Percentiles rank a stretch among this genome's conserved stretches.
Conservation (phyloP, 139 green algal species). For the Chlorella ohadii region DNA sequence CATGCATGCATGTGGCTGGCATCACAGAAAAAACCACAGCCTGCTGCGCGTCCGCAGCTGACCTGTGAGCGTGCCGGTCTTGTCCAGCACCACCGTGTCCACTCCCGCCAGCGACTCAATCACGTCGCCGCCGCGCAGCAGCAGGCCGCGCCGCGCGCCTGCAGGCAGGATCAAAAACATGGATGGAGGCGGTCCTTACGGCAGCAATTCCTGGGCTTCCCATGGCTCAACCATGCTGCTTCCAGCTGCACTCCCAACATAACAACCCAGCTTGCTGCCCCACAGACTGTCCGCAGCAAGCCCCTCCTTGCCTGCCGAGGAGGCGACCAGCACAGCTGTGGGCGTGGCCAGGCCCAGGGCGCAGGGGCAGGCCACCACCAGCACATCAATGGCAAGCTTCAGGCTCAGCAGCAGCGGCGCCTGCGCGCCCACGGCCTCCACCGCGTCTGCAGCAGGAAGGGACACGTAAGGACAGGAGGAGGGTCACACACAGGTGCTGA, state of each 20-base stretch:
- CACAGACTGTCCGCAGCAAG: no score
- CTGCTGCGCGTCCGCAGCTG: constrained; percentile 32
- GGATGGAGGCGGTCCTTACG: neutral
- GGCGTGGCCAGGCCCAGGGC: constrained; percentile 96
- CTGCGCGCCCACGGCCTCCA: constrained; percentile 36
- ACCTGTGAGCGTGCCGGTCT: constrained; percentile 95
- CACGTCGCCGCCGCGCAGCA: constrained; percentile 90
- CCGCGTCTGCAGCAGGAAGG: constrained; percentile 9
- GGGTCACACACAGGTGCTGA: no score
- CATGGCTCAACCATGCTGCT: no score
- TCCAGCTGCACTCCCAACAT: no score
- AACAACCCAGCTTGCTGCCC: no score
- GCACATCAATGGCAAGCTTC: constrained; percentile 91
- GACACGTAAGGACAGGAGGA: no score
- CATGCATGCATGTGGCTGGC: no score
- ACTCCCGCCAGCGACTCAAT: constrained; percentile 84
- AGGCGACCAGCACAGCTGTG: constrained; percentile 94
- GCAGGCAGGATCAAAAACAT: neutral
- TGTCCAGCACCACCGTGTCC: constrained; percentile 93
- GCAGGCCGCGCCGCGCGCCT: constrained; percentile 78
- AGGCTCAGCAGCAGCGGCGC: constrained; percentile 75
- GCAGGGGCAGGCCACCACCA: constrained; percentile 97
- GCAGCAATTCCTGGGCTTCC: no score
- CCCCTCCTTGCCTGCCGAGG: constrained; percentile 43
- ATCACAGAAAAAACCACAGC: neutral